Evolutionary conservation across 805 yeast genomes (phyloP), one percentile per base, ranked within the genome.

Genomic region (Candida dajiaensis): DNA sequence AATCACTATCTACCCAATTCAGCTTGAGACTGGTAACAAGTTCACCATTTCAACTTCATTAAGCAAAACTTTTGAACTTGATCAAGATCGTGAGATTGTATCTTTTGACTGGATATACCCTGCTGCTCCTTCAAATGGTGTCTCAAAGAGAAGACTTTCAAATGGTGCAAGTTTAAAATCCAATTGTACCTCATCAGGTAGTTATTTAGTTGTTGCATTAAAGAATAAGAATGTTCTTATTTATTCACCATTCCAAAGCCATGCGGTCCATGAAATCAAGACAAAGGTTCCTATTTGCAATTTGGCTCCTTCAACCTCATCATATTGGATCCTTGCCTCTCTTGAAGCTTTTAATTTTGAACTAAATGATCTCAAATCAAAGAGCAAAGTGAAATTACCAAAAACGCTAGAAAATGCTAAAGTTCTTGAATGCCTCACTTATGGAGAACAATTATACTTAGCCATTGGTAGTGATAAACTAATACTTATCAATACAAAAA

Each of bases 241-340:
- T 9, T 69, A 70, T 44, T 70, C 78, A 2, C 80, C 81, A 3
- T 54, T 59, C 33, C 63, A 66, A 21, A 71, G 69, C 47, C 71
- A 64, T 21, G 54, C 68, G 16, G 58, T 68, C 18, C 63, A 62
- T 47, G 69, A 71, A 49, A 68, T 72, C 25, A 53, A 70, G 0
- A 42, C 48, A 3, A 66, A 57, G 19, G 39, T 36, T 20, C 22
- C 19, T 3, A 20, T 20, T 20, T 25, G 20, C 5, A 36, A 16
- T 13, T 19, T 36, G 10, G n/a, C 39, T 19, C 12, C 23, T 18
- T 11, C 23, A 11, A 36, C 9, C 11, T 7, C 18, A 6, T 36
- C 39, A 36, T 36, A 36, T 13, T 36, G 39, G 39, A 25, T 36
- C 19, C 23, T 20, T 36, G 39, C 25, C 9, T 19, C 23, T 3